Evolutionary conservation across 495 filamentous ascomycete genomes (phyloP), one percentile per base, ranked within the genome.

Genomic region (Hypoxylon fuscum): DNA sequence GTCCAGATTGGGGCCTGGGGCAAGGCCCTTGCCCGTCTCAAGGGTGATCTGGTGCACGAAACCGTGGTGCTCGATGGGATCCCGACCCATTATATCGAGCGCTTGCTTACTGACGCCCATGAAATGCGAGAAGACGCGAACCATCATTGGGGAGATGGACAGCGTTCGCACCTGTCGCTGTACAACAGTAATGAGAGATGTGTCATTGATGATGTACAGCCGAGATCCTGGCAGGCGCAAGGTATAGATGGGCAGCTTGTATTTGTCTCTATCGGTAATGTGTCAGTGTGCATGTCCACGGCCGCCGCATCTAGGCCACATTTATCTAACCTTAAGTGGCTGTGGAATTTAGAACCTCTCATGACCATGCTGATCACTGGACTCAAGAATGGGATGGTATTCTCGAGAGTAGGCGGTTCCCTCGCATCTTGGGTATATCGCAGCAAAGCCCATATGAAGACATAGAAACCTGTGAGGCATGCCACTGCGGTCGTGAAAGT

Each of bases 171-270:
- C 29, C 35, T 59, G 59, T 9, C 51, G 47, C 15, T 61, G 54
- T 1, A 63, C 48, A 10, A 51, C 64, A 11, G 64, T 18, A 25
- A 68, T 62, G 5, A 68, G 20, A 10, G 58, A 6, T 6, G 48
- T 43, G 11, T 45, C 37, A n/a, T 59, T 68, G 35, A 68, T 29
- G 41, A 68, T 37, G 23, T 68, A 68, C 10, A 68, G 52, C 1
- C 59, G 47, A 0, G 42, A 10, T 8, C 49, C 42, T 2, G 64
- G 64, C 8, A 68, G n/a, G 1, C 64, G 52, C 2, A 68, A 37
- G n/a, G 64, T 68, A 41, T 60, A 68, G 25, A 74, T 74, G n/a
- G 71, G 69, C 0, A 67, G 60, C 2, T 55, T 58, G 18, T 69
- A 62, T 20, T 61, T 56, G 45, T 70, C 55, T 23, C 64, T 66